Base-by-base conservation (phyloP, 2,329 filamentous ascomycete genomes). In the Nemania sp. region DNA sequence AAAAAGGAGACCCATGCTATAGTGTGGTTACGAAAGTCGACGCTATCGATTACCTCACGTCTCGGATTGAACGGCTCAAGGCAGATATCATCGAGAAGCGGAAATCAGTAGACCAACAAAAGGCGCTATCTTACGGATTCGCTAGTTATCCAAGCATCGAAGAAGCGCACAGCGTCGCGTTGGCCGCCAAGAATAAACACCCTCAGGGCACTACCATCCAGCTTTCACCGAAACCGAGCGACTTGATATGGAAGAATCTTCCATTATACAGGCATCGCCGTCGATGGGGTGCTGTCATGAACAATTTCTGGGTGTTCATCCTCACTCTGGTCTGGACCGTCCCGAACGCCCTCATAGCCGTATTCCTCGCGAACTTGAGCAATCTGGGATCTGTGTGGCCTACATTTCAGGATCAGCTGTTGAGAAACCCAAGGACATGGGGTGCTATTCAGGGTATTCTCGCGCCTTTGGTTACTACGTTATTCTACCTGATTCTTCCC, bases 71-170 rank as follows among this genome's bases (percentile, higher is more conserved):
- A 68, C 81, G 87, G 45, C 81, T 98, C 42, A 93, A 97, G 73
- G 75, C 85, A 12, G 85, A 95, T 71, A 93, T 98, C 76, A 90
- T 88, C 71, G 86, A 93, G 62, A 88, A 92, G 3, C 86, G 94
- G 10, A 83, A 87, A 40, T 87, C 87, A 0, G 87, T 97, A 7
- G 92, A 97, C 75, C 90, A 88, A 72, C 87, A 92, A 51, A 90
- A 93, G 72, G 88, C 92, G n/a, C 89, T 96, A 83, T 83, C 91
- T 0, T 98, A 92, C 71, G 94, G 94, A 0, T 98, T 98, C 73
- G 92, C 92, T 5, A 96, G 91, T 69, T 97, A 94, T 77, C 86
- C 92, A 40, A 88, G 87, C 42, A 95, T 97, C 54, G 83, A 87
- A 60, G 90, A 96, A 68, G 91, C 94, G 0, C 94, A 98, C 72